A percentile compares a stretch with the other conserved stretches of the same genome.
Conservation (phyloP, 345 rosid species). For the Salix purpurea region DNA sequence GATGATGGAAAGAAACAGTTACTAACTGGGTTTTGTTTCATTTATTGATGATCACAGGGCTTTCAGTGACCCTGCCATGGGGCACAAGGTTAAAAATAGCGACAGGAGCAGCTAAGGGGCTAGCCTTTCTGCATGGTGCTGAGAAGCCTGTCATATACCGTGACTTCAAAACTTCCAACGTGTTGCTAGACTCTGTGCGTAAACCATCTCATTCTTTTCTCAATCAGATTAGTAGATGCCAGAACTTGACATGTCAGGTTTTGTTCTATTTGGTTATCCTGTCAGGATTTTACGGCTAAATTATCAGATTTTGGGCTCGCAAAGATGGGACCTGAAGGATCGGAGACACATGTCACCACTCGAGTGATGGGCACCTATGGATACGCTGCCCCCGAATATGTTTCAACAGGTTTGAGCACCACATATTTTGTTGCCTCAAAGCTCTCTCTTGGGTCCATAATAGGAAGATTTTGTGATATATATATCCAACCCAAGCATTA, state of each 20-base stretch:
- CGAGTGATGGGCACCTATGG: constrained; percentile 98
- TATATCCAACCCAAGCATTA: neutral
- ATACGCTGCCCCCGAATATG: constrained; percentile 93
- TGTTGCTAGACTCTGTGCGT: constrained; percentile 74
- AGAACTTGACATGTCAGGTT: neutral
- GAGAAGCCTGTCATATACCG: constrained; percentile 87
- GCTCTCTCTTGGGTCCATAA: neutral
- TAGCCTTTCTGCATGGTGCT: constrained; percentile 80
- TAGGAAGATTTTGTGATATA: neutral
- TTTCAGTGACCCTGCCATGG: constrained; percentile 76
- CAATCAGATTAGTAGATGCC: neutral
- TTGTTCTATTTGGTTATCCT: neutral
- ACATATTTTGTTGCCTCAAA: neutral
- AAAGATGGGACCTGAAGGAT: constrained; percentile 93
- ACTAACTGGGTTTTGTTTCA: neutral
- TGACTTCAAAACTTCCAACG: constrained; percentile 90
- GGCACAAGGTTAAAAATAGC: constrained; percentile 82
- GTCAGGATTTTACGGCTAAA: constrained; percentile 77
- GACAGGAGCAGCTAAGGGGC: constrained; percentile 81
- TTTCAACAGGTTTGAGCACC: constrained; percentile 58
- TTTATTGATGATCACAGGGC: constrained; percentile 36
- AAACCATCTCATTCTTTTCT: neutral
- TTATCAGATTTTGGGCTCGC: constrained; percentile 92
- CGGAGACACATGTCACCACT: constrained; percentile 83
- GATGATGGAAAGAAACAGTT: neutral